Evolutionary conservation across 179 eudicot species (phyloP).

Genomic region (Drosera spatulata): DNA sequence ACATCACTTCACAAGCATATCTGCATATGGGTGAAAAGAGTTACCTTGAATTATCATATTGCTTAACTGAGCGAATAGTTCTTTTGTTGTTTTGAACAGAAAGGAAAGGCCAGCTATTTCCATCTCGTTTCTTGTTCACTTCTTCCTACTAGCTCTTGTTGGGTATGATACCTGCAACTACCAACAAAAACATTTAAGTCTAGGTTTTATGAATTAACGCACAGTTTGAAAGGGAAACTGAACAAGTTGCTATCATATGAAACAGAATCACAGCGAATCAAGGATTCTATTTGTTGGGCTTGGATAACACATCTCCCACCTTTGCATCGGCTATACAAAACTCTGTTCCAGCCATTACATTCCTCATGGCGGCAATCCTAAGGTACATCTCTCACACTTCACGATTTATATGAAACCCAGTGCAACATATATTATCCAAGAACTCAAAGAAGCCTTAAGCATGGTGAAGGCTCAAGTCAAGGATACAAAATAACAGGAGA

Average conservation of each 20-base stretch:
- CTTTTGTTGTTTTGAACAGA: slow-evolving; percentile 27
- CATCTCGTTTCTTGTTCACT: slow-evolving; percentile 57
- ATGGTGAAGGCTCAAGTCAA: no score
- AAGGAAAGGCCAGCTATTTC: slow-evolving; percentile 85
- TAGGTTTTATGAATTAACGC: background rate
- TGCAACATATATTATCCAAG: no score
- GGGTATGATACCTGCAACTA: slow-evolving; percentile 37
- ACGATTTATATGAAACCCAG: background rate
- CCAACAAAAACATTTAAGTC: background rate
- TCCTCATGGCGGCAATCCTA: slow-evolving; percentile 79
- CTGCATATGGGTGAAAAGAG: no score
- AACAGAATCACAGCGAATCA: slow-evolving; percentile 88
- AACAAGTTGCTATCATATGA: background rate
- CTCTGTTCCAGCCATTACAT: slow-evolving; percentile 93
- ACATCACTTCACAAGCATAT: no score
- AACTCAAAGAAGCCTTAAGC: no score
- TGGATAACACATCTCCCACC: slow-evolving; percentile 85
- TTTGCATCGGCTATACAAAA: slow-evolving; percentile 93
- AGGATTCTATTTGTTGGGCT: slow-evolving; percentile 88
- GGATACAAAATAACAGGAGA: no score
- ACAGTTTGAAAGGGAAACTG: background rate
- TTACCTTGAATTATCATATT: no score
- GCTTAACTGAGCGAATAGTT: no score
- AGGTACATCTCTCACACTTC: slow-evolving; percentile 25
- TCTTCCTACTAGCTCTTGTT: slow-evolving; percentile 81